Conservation (phyloP, 768 basidiomycete species). For the Lactarius quietus region DNA sequence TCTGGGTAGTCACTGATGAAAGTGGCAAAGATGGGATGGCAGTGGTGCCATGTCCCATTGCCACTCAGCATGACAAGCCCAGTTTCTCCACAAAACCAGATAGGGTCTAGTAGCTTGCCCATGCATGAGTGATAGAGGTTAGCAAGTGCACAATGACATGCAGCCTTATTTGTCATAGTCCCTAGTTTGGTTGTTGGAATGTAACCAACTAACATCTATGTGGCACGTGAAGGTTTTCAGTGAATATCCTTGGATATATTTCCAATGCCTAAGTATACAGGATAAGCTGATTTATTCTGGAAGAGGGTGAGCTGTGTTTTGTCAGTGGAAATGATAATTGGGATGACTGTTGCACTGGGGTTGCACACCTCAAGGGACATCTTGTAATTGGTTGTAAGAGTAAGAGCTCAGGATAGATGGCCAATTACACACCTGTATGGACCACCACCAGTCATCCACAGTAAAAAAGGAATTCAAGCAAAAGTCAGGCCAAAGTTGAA, state of each 20-base stretch:
- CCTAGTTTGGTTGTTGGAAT: conserved; percentile 25
- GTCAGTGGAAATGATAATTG: neutral
- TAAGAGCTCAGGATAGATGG: neutral
- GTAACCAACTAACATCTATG: neutral
- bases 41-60: neutral
- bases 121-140: conserved; percentile 23
- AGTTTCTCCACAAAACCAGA: neutral
- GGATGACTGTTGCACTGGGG: neutral
- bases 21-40: neutral
- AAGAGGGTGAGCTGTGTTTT: conserved; percentile 1
- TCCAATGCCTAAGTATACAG: conserved; percentile 22
- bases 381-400: too few relatives aligned
- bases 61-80: neutral
- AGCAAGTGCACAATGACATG: neutral
- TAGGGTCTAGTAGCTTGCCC: neutral
- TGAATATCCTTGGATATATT: conserved; percentile 24
- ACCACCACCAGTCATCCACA: conserved; percentile 22
- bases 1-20: neutral
- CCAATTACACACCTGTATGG: neutral
- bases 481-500: too few relatives aligned
- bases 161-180: conserved; percentile 18
- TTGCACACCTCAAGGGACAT: neutral
- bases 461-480: too few relatives aligned
- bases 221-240: neutral
- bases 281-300: conserved; percentile 19